Conservation (phyloP, 2,329 filamentous ascomycete genomes). For the Cryphonectria radicalis region DNA sequence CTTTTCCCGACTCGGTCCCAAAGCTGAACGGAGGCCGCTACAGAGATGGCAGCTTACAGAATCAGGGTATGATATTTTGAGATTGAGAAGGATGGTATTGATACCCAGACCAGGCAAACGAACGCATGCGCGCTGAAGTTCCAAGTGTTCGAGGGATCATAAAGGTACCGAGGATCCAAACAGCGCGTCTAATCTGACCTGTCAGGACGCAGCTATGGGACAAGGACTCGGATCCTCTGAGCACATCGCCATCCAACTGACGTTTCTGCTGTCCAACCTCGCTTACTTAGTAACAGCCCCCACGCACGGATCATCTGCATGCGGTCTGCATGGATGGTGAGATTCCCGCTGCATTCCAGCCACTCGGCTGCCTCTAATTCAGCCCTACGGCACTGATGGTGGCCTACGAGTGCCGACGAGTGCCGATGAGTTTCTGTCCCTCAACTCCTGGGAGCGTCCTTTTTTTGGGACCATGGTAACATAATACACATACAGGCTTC, state of each 20-base stretch:
- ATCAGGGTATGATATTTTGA: conserved; percentile 1
- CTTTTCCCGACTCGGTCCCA: background rate
- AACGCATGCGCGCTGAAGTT: background rate
- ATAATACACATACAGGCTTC: background rate
- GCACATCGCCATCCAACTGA: conserved; percentile 24
- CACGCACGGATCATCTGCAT: conserved; percentile 11
- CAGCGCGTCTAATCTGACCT: conserved; percentile 8
- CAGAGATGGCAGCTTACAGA: background rate
- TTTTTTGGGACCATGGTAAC: background rate
- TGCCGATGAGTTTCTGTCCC: background rate
- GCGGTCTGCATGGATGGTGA: background rate
- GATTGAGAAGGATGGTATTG: background rate
- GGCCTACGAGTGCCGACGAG: background rate
- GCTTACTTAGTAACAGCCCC: conserved; percentile 15
- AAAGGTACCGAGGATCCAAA: background rate
- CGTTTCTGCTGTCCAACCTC: conserved; percentile 14
- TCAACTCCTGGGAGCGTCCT: background rate
- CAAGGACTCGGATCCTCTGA: conserved; percentile 20
- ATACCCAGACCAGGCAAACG: background rate
- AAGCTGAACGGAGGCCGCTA: background rate
- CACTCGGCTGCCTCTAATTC: conserved; percentile 17
- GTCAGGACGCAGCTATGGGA: conserved; percentile 16
- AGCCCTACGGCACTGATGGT: conserved; percentile 25
- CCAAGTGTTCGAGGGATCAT: background rate
- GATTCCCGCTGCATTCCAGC: conserved; percentile 18